Percentiles rank a stretch among this genome's conserved stretches.
These are phyloP conservation scores for Calvatia gigantea DNA, from an alignment of 768 basidiomycete genomes.

Conservation along the genomic window DNA sequence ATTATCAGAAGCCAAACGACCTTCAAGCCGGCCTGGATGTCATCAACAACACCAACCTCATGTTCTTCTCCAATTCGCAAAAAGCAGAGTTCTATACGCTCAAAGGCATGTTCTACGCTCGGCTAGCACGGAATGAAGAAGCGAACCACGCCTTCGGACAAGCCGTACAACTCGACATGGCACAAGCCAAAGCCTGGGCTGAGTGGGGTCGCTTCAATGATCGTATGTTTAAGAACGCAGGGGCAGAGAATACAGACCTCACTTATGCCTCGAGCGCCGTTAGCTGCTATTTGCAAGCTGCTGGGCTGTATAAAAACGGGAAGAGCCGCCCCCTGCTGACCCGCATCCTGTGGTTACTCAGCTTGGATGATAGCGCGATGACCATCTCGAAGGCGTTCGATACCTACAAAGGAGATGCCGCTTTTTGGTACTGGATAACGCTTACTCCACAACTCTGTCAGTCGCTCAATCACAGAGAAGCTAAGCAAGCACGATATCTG, in stretches of 20 bases:
- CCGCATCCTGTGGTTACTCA: slow-evolving; percentile 94
- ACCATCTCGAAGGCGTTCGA: slow-evolving; percentile 83
- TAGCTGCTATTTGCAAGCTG: slow-evolving; percentile 96
- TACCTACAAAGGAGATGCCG: slow-evolving; percentile 93
- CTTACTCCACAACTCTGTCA: slow-evolving; percentile 91
- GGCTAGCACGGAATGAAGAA: slow-evolving; percentile 81
- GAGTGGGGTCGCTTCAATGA: slow-evolving; percentile 98
- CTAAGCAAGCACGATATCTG: slow-evolving; percentile 88
- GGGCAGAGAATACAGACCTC: slow-evolving; percentile 69
- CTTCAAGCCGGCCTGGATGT: slow-evolving; percentile 94
- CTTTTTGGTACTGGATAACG: slow-evolving; percentile 99
- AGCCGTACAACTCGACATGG: slow-evolving; percentile 95
- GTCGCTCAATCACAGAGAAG: slow-evolving; percentile 88
- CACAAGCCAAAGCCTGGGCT: slow-evolving; percentile 95
- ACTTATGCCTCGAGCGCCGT: slow-evolving; percentile 85
- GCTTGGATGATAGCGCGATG: slow-evolving; percentile 76
- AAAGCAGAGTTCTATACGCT: slow-evolving; percentile 99
- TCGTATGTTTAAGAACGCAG: slow-evolving; percentile 85
- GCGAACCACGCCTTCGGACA: slow-evolving; percentile 90
- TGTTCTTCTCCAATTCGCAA: slow-evolving; percentile 92
- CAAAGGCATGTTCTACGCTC: slow-evolving; percentile 98
- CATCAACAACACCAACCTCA: slow-evolving; percentile 98
- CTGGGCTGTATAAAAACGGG: slow-evolving; percentile 89
- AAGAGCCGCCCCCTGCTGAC: slow-evolving; percentile 91
- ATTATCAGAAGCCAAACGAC: slow-evolving; percentile 94